Percentiles rank a stretch among this genome's conserved stretches.
Evolutionary conservation across 73 alveolate species (phyloP).

Genomic region (Tetrahymena borealis): DNA sequence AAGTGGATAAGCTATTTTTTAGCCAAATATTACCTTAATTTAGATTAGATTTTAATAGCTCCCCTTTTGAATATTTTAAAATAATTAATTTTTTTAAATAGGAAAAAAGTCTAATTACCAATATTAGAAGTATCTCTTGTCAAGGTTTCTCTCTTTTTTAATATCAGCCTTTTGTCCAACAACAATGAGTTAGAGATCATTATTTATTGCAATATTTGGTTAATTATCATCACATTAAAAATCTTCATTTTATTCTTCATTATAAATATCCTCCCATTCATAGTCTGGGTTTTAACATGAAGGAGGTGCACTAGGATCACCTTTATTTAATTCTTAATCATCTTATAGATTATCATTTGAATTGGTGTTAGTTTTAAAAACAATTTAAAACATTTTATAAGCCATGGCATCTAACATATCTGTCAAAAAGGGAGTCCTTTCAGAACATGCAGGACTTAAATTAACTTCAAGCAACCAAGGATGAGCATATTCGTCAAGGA

Average conservation of each 20-base stretch:
- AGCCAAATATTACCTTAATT: too few species aligned
- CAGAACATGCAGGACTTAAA: slow-evolving; percentile 74
- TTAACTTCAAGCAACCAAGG: slow-evolving; percentile 79
- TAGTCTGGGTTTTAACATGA: neutral
- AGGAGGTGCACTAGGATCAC: neutral
- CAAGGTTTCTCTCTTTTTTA: neutral
- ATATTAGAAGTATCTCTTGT: neutral
- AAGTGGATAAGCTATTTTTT: too few species aligned
- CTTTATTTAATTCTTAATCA: neutral
- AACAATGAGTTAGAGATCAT: neutral
- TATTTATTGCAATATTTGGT: neutral
- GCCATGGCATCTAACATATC: slow-evolving; percentile 69
- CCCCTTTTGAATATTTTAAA: neutral
- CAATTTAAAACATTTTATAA: slow-evolving; percentile 51
- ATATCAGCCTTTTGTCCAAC: neutral
- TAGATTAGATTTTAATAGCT: neutral
- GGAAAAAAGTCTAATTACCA: neutral
- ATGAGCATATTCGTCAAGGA: slow-evolving; percentile 60
- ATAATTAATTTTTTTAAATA: neutral
- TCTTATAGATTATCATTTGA: neutral
- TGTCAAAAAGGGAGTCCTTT: slow-evolving; percentile 67
- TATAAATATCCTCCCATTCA: neutral
- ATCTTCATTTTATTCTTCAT: neutral
- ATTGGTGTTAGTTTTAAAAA: too few species aligned
- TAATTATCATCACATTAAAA: neutral